Evolutionary conservation across 169 alveolate species (phyloP).

Genomic region (Babesia sp.): DNA sequence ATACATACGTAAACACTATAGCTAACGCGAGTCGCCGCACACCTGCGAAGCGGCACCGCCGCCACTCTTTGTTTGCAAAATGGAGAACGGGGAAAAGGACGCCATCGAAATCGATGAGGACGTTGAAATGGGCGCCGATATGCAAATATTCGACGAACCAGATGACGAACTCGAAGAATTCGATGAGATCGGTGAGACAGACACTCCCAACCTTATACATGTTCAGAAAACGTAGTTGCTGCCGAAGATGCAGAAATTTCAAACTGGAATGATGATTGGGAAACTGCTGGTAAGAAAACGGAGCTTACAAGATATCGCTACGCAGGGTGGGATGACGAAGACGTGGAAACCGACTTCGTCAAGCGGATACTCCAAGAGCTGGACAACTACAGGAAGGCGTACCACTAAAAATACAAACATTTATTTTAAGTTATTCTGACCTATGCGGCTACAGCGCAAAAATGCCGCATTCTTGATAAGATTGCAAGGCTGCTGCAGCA

Average conservation of each 20-base stretch:
- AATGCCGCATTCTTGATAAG: conserved; percentile 55
- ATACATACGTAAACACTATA: background rate
- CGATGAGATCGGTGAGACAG: conserved; percentile 62
- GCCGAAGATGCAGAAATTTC: conserved; percentile 68
- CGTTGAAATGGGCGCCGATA: conserved; percentile 41
- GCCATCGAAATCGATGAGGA: conserved; percentile 22
- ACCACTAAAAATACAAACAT: conserved; percentile 13
- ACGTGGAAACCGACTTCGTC: conserved; percentile 63
- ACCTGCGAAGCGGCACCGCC: background rate
- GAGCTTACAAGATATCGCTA: background rate
- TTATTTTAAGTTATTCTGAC: conserved; percentile 38
- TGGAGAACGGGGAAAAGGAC: conserved; percentile 22
- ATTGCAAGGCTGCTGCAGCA: conserved; percentile 43
- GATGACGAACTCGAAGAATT: conserved; percentile 70
- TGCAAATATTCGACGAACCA: conserved; percentile 65
- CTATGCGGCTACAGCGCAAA: conserved; percentile 52
- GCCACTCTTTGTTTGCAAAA: background rate
- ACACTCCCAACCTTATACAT: background rate
- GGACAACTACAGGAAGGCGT: conserved; percentile 56
- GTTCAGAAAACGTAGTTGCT: conserved; percentile 55
- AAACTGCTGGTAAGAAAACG: conserved; percentile 50
- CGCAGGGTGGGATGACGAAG: conserved; percentile 73
- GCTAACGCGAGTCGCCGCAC: background rate
- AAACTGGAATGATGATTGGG: conserved; percentile 71
- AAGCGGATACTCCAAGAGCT: conserved; percentile 63